Percentiles rank a stretch among this genome's conserved stretches.
These are phyloP conservation scores for Thymus quinquecostatus DNA, from an alignment of 257 asterid species.

Conservation along the genomic window DNA sequence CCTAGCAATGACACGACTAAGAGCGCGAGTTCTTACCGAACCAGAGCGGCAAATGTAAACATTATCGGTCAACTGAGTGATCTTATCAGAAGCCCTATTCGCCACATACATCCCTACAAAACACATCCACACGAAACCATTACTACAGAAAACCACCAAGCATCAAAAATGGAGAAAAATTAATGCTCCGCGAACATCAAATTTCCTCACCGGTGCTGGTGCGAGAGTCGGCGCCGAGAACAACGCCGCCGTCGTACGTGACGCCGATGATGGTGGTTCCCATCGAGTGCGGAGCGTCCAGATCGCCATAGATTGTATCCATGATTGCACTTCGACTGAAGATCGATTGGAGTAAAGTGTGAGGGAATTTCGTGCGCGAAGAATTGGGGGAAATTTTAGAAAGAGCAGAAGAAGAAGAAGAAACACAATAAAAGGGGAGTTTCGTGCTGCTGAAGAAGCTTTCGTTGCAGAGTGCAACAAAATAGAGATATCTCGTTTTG, in stretches of 20 bases:
- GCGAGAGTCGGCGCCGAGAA: slow-evolving; percentile 92
- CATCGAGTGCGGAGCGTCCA: slow-evolving; percentile 74
- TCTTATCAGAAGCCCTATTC: slow-evolving; percentile 92
- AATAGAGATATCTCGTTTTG: background rate
- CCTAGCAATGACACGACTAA: background rate
- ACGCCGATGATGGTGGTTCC: slow-evolving; percentile 94
- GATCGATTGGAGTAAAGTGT: slow-evolving; percentile 22
- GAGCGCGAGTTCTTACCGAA: slow-evolving; percentile 40
- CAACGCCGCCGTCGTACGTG: slow-evolving; percentile 90
- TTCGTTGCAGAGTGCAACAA: background rate
- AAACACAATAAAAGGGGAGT: slow-evolving; percentile 3
- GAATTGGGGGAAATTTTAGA: background rate
- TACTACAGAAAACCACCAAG: background rate
- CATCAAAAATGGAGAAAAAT: background rate
- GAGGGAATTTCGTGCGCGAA: background rate
- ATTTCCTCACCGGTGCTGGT: slow-evolving; percentile 76
- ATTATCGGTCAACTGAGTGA: slow-evolving; percentile 85
- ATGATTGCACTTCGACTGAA: slow-evolving; percentile 33
- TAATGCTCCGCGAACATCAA: background rate
- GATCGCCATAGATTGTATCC: slow-evolving; percentile 58
- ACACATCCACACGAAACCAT: background rate
- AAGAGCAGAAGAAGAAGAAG: background rate
- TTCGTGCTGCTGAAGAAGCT: slow-evolving; percentile 39
- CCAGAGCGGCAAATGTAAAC: slow-evolving; percentile 92
- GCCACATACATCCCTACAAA: slow-evolving; percentile 85